phyloP scores from a whole-genome alignment of 176 grass and related monocot genomes.

The Bonia amplexicaulis region DNA sequence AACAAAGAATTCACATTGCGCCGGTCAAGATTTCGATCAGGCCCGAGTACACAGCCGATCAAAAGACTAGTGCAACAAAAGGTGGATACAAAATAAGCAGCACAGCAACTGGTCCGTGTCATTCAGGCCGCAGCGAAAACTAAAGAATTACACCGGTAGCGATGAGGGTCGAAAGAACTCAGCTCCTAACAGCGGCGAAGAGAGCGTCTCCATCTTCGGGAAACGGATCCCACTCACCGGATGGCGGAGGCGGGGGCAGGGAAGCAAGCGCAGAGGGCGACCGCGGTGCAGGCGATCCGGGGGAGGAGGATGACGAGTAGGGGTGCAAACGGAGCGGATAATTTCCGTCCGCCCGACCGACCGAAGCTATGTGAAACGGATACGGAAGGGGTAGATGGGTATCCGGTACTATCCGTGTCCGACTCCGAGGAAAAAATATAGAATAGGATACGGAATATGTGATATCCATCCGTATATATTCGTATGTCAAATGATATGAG shows the following conservation, averaged over 20 bases:
- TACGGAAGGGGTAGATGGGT: too few relatives aligned
- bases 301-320: background rate
- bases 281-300: background rate
- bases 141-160: background rate
- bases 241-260: constrained; percentile 11
- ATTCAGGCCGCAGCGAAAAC: background rate
- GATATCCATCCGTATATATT: too few relatives aligned
- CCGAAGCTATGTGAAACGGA: too few relatives aligned
- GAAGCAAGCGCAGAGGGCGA: constrained; percentile 10
- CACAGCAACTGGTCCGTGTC: background rate
- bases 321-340: too few relatives aligned
- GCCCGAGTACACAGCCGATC: background rate
- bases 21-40: background rate
- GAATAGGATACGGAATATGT: too few relatives aligned
- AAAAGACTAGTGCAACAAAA: background rate
- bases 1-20: background rate
- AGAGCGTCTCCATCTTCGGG: too few relatives aligned
- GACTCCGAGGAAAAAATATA: too few relatives aligned
- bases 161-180: background rate
- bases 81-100: background rate
- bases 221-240: constrained; percentile 43
- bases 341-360: too few relatives aligned
- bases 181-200: background rate
- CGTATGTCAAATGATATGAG: too few relatives aligned
- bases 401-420: too few relatives aligned